Base-by-base conservation (phyloP, 2,329 filamentous ascomycete species). In the Neonectria sp. region DNA sequence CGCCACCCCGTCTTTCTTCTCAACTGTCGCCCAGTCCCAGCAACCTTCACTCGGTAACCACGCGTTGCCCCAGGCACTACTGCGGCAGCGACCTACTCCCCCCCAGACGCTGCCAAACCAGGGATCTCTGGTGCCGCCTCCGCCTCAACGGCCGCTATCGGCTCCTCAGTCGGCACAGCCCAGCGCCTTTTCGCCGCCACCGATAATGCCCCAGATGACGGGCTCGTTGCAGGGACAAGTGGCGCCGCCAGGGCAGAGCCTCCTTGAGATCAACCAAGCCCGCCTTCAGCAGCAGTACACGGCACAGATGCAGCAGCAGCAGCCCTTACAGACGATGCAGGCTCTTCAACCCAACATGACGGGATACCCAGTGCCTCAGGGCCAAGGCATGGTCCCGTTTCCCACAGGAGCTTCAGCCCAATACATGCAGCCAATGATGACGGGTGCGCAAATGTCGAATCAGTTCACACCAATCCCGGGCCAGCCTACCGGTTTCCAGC, bases 171-270 rank as follows among this genome's bases (percentile, higher is more conserved):
- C 94, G 60, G 92, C 89, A 56, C 92, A 92, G 77, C 90, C 90
- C 52, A 95, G 88, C 79, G 87, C 86, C 5, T 96, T 97, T 79
- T 88, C 88, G 8, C 89, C 92, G 21, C 90, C 93, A 56, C 91
- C 93, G 17, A 82, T 98, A 72, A 92, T 95, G 78, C 91, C 94
- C 59, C 95, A 98, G 78, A 89, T 95, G 80, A 98, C 96, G 6
- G 95, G 95, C 9, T 86, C 76, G 24, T 64, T 88, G 60, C 89
- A 90, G 76, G 83, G 83, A 12, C 90, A 90, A 70, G 85, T 93
- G 63, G 92, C 93, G 31, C 89, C 92, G 33, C 88, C 89, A 3
- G 93, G 94, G 13, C 93, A 95, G 79, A 95, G 91, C 78, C 79
- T 97, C 73, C 88, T 90, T 74, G 93, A 95, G 52, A 83, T 96